These are phyloP conservation scores for Sphagnurus paluster DNA, from an alignment of 1,284 basidiomycete genomes.

Conservation along the genomic window DNA sequence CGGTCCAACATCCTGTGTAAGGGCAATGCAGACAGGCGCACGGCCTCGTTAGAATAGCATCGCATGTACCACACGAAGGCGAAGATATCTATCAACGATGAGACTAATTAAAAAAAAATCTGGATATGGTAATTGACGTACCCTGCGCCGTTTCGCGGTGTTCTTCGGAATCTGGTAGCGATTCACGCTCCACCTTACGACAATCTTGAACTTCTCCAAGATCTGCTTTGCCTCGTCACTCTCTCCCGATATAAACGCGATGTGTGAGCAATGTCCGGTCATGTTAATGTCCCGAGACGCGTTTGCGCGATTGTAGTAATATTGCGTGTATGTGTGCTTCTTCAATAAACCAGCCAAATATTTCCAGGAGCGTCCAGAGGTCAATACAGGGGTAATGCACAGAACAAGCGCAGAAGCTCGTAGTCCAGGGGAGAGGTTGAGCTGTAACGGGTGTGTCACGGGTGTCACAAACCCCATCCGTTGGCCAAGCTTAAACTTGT, in stretches of 20 bases:
- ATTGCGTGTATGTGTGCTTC: too few species aligned
- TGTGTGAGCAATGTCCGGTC: slow-evolving; percentile 37
- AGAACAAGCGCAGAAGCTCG: too few species aligned
- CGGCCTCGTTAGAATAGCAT: slow-evolving; percentile 60
- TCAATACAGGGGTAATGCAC: too few species aligned
- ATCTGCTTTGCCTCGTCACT: slow-evolving; percentile 23
- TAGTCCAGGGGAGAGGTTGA: too few species aligned
- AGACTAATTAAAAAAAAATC: neutral
- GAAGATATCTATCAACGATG: slow-evolving; percentile 35
- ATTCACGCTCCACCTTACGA: slow-evolving; percentile 43
- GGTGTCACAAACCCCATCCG: neutral
- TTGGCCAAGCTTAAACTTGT: too few species aligned
- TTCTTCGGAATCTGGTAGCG: slow-evolving; percentile 36
- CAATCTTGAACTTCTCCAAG: slow-evolving; percentile 37
- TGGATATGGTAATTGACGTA: slow-evolving; percentile 14
- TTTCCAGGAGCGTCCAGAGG: too few species aligned
- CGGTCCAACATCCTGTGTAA: slow-evolving; percentile 73
- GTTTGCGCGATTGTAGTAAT: neutral
- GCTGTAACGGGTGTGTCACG: neutral
- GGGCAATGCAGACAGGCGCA: slow-evolving; percentile 81
- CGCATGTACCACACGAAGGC: slow-evolving; percentile 69
- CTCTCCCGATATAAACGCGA: slow-evolving; percentile 29
- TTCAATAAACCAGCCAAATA: too few species aligned
- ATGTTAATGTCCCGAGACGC: too few species aligned
- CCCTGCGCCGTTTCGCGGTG: slow-evolving; percentile 43